A percentile compares a stretch with the other conserved stretches of the same genome.
Conservation (phyloP, 2,329 filamentous ascomycete species). For the Ceratocystis huliohia region DNA sequence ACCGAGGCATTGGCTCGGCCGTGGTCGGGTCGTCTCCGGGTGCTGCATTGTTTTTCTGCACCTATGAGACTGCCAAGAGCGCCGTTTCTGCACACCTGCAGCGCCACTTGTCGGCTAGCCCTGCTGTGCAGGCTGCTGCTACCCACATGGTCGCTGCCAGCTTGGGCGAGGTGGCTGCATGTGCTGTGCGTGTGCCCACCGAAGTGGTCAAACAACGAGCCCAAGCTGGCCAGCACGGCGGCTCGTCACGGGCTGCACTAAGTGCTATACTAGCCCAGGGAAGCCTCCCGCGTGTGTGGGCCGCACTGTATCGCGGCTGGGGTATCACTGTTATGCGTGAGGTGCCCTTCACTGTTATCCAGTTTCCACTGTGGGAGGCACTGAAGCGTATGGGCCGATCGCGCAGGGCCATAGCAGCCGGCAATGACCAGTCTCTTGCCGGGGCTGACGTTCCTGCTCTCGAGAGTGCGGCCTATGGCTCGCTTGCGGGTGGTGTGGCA, state of each 20-base stretch:
- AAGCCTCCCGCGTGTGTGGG: slow-evolving; percentile 47
- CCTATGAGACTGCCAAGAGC: slow-evolving; percentile 55
- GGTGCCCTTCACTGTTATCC: slow-evolving; percentile 92
- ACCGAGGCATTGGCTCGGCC: slow-evolving; percentile 80
- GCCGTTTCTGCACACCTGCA: slow-evolving; percentile 25
- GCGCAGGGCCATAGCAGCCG: slow-evolving; percentile 27
- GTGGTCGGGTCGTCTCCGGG: slow-evolving; percentile 85
- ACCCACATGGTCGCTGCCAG: slow-evolving; percentile 74
- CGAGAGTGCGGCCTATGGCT: slow-evolving; percentile 78
- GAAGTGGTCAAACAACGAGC: slow-evolving; percentile 96
- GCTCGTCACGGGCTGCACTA: slow-evolving; percentile 54
- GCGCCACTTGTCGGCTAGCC: slow-evolving; percentile 19
- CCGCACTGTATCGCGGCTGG: slow-evolving; percentile 84
- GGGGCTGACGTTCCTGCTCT: slow-evolving; percentile 46
- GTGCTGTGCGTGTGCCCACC: slow-evolving; percentile 81
- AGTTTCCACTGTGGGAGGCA: slow-evolving; percentile 93
- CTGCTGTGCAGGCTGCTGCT: slow-evolving; percentile 27
- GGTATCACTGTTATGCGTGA: slow-evolving; percentile 87
- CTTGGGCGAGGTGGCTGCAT: slow-evolving; percentile 81
- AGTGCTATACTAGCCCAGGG: slow-evolving; percentile 50
- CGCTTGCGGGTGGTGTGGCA: slow-evolving; percentile 68
- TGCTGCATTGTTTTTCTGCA: slow-evolving; percentile 94
- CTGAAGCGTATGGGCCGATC: slow-evolving; percentile 61
- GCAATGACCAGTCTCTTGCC: neutral
- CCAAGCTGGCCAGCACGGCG: slow-evolving; percentile 72